These are phyloP conservation scores for Rhizopus delemar DNA, from an alignment of 371 early-diverging fungal genomes.

Conservation along the genomic window DNA sequence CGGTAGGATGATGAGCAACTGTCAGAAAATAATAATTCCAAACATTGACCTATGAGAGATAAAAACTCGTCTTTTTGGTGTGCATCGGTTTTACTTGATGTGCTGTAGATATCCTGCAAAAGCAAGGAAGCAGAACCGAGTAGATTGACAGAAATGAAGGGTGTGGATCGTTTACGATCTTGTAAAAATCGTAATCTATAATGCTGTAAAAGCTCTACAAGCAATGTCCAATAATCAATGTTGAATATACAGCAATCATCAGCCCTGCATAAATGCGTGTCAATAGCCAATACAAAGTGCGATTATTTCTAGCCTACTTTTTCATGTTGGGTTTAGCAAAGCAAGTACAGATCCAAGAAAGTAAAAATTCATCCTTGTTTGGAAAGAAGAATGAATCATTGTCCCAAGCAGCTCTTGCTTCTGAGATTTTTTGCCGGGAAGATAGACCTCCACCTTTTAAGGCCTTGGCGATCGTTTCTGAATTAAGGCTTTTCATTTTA, in stretches of 20 bases:
- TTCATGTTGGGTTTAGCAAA: conserved; percentile 44
- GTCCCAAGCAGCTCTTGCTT: conserved; percentile 42
- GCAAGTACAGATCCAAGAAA: conserved; percentile 47
- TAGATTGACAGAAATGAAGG: conserved; percentile 35
- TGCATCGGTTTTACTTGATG: background rate
- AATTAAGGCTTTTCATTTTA: conserved; percentile 23
- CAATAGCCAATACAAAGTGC: no score
- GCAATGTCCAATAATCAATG: conserved; percentile 37
- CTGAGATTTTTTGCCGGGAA: conserved; percentile 34
- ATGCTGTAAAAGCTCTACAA: conserved; percentile 32
- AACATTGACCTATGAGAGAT: conserved; percentile 6
- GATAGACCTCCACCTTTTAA: conserved; percentile 49
- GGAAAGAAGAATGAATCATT: conserved; percentile 46
- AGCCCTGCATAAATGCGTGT: conserved; percentile 7
- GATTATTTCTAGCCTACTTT: conserved; percentile 25
- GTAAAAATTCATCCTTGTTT: conserved; percentile 50
- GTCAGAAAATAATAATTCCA: conserved; percentile 31
- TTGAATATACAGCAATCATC: conserved; percentile 36
- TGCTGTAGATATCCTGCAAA: conserved; percentile 26
- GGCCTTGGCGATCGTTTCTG: conserved; percentile 38
- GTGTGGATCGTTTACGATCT: conserved; percentile 19
- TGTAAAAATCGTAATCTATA: conserved; percentile 19
- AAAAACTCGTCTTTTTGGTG: conserved; percentile 16
- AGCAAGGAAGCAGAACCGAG: conserved; percentile 25
- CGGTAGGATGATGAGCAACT: conserved; percentile 32